A percentile compares a stretch with the other conserved stretches of the same genome.
Evolutionary conservation across 2,329 filamentous ascomycete species (phyloP).

Genomic region (Colletotrichum sp.): DNA sequence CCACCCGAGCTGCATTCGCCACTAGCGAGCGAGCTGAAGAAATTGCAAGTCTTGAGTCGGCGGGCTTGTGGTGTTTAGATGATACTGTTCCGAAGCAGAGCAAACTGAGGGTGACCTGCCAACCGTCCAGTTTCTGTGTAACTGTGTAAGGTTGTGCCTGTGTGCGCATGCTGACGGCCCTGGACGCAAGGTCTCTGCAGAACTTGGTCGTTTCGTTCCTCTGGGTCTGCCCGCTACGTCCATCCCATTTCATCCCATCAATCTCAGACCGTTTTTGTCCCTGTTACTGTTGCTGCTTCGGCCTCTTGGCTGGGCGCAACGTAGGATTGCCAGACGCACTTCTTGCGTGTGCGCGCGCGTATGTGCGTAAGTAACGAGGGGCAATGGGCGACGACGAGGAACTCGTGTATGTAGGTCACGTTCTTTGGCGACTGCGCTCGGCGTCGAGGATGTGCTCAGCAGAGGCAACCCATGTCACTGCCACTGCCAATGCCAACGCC

Average conservation of each 20-base stretch:
- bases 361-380: neutral
- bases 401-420: slow-evolving; percentile 6
- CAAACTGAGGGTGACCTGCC: slow-evolving; percentile 1
- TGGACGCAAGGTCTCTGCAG: neutral
- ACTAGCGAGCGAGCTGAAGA: neutral
- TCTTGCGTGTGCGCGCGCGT: neutral
- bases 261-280: neutral
- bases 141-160: slow-evolving; percentile 15
- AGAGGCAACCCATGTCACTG: slow-evolving; percentile 17
- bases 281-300: slow-evolving; percentile 9
- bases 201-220: neutral
- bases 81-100: slow-evolving; percentile 6
- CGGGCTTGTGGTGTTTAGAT: neutral
- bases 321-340: slow-evolving; percentile 2
- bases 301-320: slow-evolving; percentile 7
- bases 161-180: neutral
- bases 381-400: neutral
- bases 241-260: slow-evolving; percentile 11
- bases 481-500: neutral
- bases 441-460: neutral
- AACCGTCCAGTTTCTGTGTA: neutral
- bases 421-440: neutral
- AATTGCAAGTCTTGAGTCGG: neutral
- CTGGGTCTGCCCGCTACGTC: neutral
- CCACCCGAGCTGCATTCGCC: neutral